Evolutionary conservation across 192 early-diverging fungal genomes (phyloP), one percentile per base, ranked within the genome.

Genomic region (Linderina pennispora): DNA sequence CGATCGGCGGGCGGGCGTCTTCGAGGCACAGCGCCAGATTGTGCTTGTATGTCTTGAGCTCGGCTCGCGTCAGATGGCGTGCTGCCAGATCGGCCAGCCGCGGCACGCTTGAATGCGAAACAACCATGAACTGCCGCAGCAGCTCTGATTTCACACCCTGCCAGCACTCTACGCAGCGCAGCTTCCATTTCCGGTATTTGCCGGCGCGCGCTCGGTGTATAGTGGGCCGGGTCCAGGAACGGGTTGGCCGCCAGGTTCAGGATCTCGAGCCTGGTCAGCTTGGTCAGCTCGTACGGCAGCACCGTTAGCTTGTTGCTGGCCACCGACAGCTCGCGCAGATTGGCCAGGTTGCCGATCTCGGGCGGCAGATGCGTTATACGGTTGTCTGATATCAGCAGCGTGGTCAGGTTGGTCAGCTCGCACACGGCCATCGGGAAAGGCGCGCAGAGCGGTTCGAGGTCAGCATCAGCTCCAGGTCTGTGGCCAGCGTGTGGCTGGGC

Each of bases 381-480:
- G 58, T 75, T 75, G 44, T 70, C 52, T 31, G 61, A 65, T 9
- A 75, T 23, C 14, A 75, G 61, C 26, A 75, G 50, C 14, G 66
- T 65, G 10, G 73, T 75, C 44, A 76, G 57, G 44, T 76, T 76
- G 35, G 40, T 36, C 43, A 76, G 66, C 41, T 65, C 55, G 58
- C 62, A 70, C 3, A 65, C 43, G 5, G 55, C 61, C 39, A 62
- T 40, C 17, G 74, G 74, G 31, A 76, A 62, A n/a, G n/a, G 9
- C 36, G 37, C 8, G 26, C 26, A 18, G 70, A 54, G 13, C 23
- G 23, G 36, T 76, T 76, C 33, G 56, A 23, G 39, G 53, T 50
- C 40, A 70, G 50, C 4, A 46, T 51, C 36, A 76, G 49, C 23
- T 67, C 53, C 38, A 76, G 36, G 18, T 55, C 58, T 1, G 62